These are phyloP conservation scores for Beta vulgaris DNA, from an alignment of 148 eudicot species.

Conservation along the genomic window DNA sequence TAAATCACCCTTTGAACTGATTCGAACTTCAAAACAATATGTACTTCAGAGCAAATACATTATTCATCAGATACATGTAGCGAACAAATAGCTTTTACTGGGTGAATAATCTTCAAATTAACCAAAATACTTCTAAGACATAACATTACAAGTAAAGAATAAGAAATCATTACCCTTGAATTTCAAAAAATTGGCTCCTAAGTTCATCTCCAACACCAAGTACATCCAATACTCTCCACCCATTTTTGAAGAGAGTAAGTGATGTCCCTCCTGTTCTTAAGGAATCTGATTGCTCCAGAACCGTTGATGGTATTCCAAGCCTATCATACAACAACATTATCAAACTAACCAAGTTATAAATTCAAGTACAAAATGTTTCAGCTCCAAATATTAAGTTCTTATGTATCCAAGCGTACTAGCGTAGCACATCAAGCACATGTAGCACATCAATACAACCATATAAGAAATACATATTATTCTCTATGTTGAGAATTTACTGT, in stretches of 20 bases:
- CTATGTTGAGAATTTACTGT: background rate
- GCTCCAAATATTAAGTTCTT: background rate
- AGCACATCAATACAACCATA: too few relatives aligned
- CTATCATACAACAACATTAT: slow-evolving; percentile 25
- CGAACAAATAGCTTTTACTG: background rate
- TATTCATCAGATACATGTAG: background rate
- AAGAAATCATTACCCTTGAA: slow-evolving; percentile 63
- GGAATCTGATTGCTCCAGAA: slow-evolving; percentile 79
- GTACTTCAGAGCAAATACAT: too few relatives aligned
- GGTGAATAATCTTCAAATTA: background rate
- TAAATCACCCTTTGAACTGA: too few relatives aligned
- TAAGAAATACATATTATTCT: too few relatives aligned
- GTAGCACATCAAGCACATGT: too few relatives aligned
- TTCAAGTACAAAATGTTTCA: background rate
- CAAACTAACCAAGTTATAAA: background rate
- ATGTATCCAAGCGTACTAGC: too few relatives aligned
- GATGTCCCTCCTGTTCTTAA: slow-evolving; percentile 78
- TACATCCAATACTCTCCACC: slow-evolving; percentile 79
- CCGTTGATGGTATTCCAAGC: slow-evolving; percentile 58
- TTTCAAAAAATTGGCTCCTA: slow-evolving; percentile 61
- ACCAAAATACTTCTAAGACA: background rate
- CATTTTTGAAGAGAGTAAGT: slow-evolving; percentile 75
- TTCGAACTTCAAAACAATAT: too few relatives aligned
- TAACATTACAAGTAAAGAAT: background rate
- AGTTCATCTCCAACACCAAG: slow-evolving; percentile 80